A percentile compares a stretch with the other conserved stretches of the same genome.
phyloP scores from a whole-genome alignment of 78 protist genomes.

The Emiliania huxleyi region DNA sequence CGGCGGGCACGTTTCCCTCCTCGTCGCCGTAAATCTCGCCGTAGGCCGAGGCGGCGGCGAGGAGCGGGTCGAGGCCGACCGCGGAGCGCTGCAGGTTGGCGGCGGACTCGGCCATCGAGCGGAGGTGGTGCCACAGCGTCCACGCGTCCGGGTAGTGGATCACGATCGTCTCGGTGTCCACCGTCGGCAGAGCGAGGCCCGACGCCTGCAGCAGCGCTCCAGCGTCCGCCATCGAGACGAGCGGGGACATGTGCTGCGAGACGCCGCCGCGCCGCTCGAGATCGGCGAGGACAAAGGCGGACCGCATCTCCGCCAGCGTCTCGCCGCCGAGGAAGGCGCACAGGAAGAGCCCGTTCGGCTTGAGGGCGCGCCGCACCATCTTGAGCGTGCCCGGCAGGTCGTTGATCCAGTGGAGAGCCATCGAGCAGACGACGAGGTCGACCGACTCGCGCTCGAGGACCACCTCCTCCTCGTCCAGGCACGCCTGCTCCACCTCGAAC shows the following conservation, averaged over 20 bases:
- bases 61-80: conserved; percentile 34
- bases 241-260: conserved; percentile 1
- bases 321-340: conserved; percentile 38
- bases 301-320: conserved; percentile 4
- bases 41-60: conserved; percentile 61
- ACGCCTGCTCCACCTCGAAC: not conserved
- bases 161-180: not conserved
- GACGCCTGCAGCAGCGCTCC: conserved; percentile 18
- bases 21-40: conserved; percentile 51
- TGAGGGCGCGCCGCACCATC: conserved; percentile 1
- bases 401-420: conserved; percentile 34
- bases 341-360: conserved; percentile 33
- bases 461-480: not conserved
- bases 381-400: conserved; percentile 7
- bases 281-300: not conserved
- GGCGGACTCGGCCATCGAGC: not conserved
- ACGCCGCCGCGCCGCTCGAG: conserved; percentile 34
- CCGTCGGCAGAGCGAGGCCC: not conserved
- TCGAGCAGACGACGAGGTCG: conserved; percentile 5
- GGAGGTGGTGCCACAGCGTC: not conserved
- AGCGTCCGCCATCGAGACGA: not conserved
- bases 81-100: not conserved
- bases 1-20: conserved; percentile 54
- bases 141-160: not conserved
- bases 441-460: not conserved